Conservation (phyloP, 108 stramenopile species). For the Discostella stelligeroides region DNA sequence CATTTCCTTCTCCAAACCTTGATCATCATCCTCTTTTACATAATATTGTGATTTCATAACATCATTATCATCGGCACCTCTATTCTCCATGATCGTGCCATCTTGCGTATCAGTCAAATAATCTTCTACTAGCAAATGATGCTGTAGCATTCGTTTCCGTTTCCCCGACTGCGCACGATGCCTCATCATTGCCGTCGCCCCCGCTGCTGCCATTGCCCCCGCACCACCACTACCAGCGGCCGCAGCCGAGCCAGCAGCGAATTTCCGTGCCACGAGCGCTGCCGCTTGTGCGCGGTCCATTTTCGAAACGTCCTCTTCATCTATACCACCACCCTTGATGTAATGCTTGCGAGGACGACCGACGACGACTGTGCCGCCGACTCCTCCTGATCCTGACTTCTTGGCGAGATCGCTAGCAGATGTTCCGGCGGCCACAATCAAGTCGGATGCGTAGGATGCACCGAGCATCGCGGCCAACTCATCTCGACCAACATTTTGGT, state of each 20-base stretch:
- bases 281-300: constrained; percentile 77
- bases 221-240: constrained; percentile 5
- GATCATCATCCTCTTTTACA: constrained; percentile 5
- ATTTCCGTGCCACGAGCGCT: constrained; percentile 50
- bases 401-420: background rate
- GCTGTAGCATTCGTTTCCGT: constrained; percentile 50
- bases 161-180: constrained; percentile 36
- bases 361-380: background rate
- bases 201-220: constrained; percentile 5
- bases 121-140: constrained; percentile 58
- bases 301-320: constrained; percentile 58
- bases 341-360: constrained; percentile 2
- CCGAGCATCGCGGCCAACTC: constrained; percentile 80
- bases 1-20: constrained; percentile 4
- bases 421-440: constrained; percentile 17
- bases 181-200: constrained; percentile 21
- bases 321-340: background rate
- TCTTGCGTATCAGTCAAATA: constrained; percentile 36
- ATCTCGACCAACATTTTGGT: constrained; percentile 57
- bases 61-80: constrained; percentile 24
- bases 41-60: constrained; percentile 15
- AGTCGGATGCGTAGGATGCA: constrained; percentile 58
- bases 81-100: background rate
- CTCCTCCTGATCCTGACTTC: constrained; percentile 10
- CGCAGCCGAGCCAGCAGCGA: too few relatives aligned